Base-by-base conservation (phyloP, 2,329 filamentous ascomycete genomes). In the Didymella exigua region DNA sequence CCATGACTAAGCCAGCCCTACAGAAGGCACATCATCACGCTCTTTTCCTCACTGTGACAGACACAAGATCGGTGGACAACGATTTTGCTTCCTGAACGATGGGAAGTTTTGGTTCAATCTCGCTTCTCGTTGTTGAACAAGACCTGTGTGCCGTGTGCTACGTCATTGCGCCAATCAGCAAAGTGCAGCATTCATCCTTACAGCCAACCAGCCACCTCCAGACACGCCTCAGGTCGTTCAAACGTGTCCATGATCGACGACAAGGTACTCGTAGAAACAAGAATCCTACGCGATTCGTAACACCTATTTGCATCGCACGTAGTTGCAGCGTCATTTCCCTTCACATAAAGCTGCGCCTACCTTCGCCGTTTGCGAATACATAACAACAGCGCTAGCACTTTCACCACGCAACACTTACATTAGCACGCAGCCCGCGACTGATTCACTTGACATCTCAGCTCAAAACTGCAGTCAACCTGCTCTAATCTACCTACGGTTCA, bases 251-350 rank as follows among this genome's bases (percentile, higher is more conserved):
- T 47, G 46, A 51, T 46, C 38, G 37, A 30, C 46, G 4, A n/a
- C 46, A 45, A 46, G 41, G 46, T 31, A 42, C 10, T 38, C 3
- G 21, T 31, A 57, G 49, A 54, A 56, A 49, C 49, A 51, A 45
- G 60, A 49, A 60, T 45, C 34, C 29, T 27, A 47, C 9, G 13
- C 41, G 23, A 21, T 26, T 23, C 41, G 44, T 31, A 18, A 38
- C 41, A 38, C 21, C 29, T 26, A 16, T 41, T 49, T 46, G 43
- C 30, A 26, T 38, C 56, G 46, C 51, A 62, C 63, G 65, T 67
- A 66, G 54, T n/a, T 49, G 36, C 21, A 41, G 61, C 63, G 65
- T 67, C 65, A 67, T 66, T 45, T 31, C 41, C 27, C 19, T 42
- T 53, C 18, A 38, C 49, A 54, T 58, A 52, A 58, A 54, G 33